Conservation (phyloP, 2,329 filamentous ascomycete genomes). For the Monilinia fructicola region DNA sequence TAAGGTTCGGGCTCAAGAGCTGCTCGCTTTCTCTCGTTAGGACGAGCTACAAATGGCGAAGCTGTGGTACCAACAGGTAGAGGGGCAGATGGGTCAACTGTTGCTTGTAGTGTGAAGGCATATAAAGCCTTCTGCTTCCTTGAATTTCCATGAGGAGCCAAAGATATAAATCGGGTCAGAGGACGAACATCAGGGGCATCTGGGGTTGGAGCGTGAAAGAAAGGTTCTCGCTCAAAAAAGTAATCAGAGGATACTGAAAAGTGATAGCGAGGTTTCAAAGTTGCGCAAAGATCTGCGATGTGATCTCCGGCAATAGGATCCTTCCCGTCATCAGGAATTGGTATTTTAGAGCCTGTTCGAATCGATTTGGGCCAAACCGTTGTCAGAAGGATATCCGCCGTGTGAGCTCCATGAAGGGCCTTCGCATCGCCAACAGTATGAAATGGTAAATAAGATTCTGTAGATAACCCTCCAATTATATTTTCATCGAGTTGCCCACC, state of each 20-base stretch:
- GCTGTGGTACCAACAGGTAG: conserved; percentile 71
- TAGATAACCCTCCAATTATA: conserved; percentile 61
- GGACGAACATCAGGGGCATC: conserved; percentile 55
- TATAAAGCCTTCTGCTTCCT: conserved; percentile 80
- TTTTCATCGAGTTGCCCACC: conserved; percentile 70
- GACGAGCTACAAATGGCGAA: conserved; percentile 63
- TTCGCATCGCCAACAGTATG: conserved; percentile 78
- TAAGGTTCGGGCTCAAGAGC: conserved; percentile 49
- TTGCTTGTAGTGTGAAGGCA: conserved; percentile 70
- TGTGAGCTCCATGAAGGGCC: conserved; percentile 71
- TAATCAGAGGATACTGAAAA: conserved; percentile 65
- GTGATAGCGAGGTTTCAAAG: conserved; percentile 89
- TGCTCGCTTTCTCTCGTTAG: conserved; percentile 58
- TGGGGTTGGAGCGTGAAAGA: conserved; percentile 64
- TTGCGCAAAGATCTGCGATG: conserved; percentile 74
- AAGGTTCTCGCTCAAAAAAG: conserved; percentile 88
- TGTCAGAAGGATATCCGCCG: conserved; percentile 83
- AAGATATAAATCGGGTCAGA: conserved; percentile 85
- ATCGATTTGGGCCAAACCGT: conserved; percentile 80
- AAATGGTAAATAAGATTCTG: conserved; percentile 72
- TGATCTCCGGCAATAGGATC: conserved; percentile 59
- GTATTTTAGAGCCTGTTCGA: conserved; percentile 64
- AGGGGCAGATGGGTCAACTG: conserved; percentile 56
- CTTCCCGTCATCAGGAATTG: conserved; percentile 53
- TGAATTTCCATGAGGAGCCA: conserved; percentile 74